Evolutionary conservation across 2,329 filamentous ascomycete genomes (phyloP), one percentile per base, ranked within the genome.

Genomic region (Epichloe amarillans): DNA sequence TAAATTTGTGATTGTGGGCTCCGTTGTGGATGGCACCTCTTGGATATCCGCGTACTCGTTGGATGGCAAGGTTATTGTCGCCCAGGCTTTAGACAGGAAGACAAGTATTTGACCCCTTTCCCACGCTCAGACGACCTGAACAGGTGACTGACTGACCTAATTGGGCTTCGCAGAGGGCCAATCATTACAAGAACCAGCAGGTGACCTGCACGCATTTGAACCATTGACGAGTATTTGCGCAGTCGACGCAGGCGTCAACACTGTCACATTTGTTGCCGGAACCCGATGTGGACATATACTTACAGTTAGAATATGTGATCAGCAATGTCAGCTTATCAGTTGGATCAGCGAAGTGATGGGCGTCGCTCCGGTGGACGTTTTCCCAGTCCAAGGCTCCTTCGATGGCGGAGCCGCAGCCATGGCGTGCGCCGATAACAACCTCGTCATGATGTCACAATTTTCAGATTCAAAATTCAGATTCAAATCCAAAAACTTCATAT

Each of bases 211-310:
- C 12, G 49, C 42, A 4, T 53, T 60, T 15, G 72, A 76, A 51
- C 64, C 73, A 1, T 61, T 77, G 19, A 77, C 71, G 8, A 76
- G 72, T 50, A 66, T 79, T 37, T 64, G 66, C 33, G 53, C 60
- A 40, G 56, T 69, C 7, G 57, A 59, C 2, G 60, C 67, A 49
- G 55, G 54, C 3, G 41, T 49, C 2, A 53, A 60, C 12, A 60
- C 58, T 6, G 57, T 62, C 0, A 58, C 66, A 14, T 47, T 79
- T 2, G 58, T 72, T 4, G 58, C 69, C 8, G 77, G 77, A 8
- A 78, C 74, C 26, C 69, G 75, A 49, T 73, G 72, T 51, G 78
- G 78, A 1, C 69, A 76, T 37, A 60, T 80, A 2, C 60, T 76
- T 30, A 74, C 67, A 0, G 50, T 76, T 26, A 57, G 57, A 15